Percentiles rank a stretch among this genome's conserved stretches.
Conservation (phyloP, 768 basidiomycete species). For the Serendipita sp. region DNA sequence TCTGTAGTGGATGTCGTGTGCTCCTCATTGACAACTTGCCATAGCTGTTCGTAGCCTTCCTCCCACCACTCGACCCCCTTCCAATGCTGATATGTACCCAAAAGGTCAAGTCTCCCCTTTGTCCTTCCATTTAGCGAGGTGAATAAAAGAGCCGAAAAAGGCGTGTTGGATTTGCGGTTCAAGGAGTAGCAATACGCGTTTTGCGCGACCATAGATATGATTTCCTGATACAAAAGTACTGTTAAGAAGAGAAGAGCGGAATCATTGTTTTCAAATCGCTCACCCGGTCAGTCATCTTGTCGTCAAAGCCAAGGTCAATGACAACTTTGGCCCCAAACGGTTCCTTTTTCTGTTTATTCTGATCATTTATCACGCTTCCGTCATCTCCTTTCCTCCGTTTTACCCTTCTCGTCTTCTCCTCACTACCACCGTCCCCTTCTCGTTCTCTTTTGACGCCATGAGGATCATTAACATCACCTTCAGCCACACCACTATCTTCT, state of each 20-base stretch:
- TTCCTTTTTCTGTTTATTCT: slow-evolving; percentile 13
- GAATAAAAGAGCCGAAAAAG: slow-evolving; percentile 59
- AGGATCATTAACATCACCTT: slow-evolving; percentile 6
- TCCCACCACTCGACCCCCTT: slow-evolving; percentile 67
- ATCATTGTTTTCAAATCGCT: slow-evolving; percentile 14
- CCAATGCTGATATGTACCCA: slow-evolving; percentile 66
- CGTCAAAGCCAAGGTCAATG: slow-evolving; percentile 83
- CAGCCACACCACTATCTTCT: slow-evolving; percentile 13
- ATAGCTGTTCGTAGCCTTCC: slow-evolving; percentile 54
- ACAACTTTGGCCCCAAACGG: slow-evolving; percentile 49
- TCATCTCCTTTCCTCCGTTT: not conserved
- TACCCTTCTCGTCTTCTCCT: slow-evolving; percentile 2
- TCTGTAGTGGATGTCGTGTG: not conserved
- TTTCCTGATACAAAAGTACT: slow-evolving; percentile 40
- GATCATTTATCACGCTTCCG: slow-evolving; percentile 17
- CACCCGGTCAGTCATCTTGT: slow-evolving; percentile 86
- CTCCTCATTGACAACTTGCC: slow-evolving; percentile 20
- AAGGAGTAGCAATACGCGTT: slow-evolving; percentile 81
- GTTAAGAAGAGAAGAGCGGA: not conserved
- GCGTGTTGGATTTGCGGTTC: slow-evolving; percentile 54
- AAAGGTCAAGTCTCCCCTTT: slow-evolving; percentile 41
- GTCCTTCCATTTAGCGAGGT: slow-evolving; percentile 67
- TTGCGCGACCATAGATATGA: slow-evolving; percentile 77
- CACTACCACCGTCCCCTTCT: slow-evolving; percentile 14
- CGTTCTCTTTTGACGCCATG: slow-evolving; percentile 9